Evolutionary conservation across 169 alveolate genomes (phyloP).

Genomic region (Eimeria brunetti): DNA sequence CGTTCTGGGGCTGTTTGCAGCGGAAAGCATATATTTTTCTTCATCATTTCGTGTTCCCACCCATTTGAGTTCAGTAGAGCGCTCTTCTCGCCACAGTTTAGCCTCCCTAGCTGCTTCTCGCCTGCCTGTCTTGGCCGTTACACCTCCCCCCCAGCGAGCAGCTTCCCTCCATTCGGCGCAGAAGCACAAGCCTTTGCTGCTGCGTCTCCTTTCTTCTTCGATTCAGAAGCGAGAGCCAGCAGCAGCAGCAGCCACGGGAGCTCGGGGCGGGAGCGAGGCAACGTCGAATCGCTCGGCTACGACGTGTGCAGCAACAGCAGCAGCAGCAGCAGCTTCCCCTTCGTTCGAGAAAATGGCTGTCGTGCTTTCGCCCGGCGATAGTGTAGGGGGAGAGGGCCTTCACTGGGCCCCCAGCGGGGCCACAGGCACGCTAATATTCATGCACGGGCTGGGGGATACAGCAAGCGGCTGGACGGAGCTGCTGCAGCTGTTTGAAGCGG

Average conservation of each 20-base stretch:
- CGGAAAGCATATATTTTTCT: background rate
- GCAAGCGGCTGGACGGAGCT: slow-evolving; percentile 77
- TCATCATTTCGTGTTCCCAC: slow-evolving; percentile 20
- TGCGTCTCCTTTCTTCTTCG: slow-evolving; percentile 32
- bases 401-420: slow-evolving; percentile 57
- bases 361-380: slow-evolving; percentile 51
- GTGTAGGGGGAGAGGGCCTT: slow-evolving; percentile 46
- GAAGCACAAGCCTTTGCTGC: background rate
- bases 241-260: background rate
- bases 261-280: background rate
- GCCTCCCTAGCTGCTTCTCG: slow-evolving; percentile 11
- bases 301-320: slow-evolving; percentile 7
- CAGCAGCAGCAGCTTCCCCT: background rate
- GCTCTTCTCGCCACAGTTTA: background rate
- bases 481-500: slow-evolving; percentile 41
- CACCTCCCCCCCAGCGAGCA: background rate
- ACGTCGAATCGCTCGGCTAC: background rate
- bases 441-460: slow-evolving; percentile 82
- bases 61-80: too few species aligned
- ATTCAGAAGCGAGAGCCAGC: background rate
- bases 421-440: slow-evolving; percentile 45
- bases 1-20: slow-evolving; percentile 3
- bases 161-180: background rate
- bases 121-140: background rate
- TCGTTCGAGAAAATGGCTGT: slow-evolving; percentile 9